Percentiles rank a stretch among this genome's conserved stretches.
phyloP scores from a whole-genome alignment of 352 stramenopile species.

The Phytophthora ohioensis region DNA sequence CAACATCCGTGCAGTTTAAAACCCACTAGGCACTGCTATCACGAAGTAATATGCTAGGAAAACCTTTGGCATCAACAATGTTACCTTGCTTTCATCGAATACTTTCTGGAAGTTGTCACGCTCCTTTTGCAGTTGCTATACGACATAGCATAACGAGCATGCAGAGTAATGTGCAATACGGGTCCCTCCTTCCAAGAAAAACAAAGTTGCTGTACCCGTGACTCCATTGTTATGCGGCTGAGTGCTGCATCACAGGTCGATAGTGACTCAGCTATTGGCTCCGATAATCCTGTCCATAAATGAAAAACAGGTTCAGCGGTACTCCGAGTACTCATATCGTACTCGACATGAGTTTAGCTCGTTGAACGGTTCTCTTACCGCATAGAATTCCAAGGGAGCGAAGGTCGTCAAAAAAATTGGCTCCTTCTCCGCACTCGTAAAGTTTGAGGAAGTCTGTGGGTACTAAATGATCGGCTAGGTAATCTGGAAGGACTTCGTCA shows the following conservation, averaged over 20 bases:
- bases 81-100: constrained; percentile 62
- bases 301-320: not conserved
- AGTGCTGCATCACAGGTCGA: constrained; percentile 36
- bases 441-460: constrained; percentile 36
- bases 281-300: constrained; percentile 32
- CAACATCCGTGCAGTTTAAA: not conserved
- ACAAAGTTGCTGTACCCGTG: constrained; percentile 25
- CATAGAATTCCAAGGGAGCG: constrained; percentile 52
- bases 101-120: constrained; percentile 48
- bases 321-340: too few relatives aligned
- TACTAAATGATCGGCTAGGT: constrained; percentile 14
- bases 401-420: constrained; percentile 48
- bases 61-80: not conserved
- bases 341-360: not conserved
- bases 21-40: not conserved
- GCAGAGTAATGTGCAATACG: not conserved
- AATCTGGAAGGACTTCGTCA: constrained; percentile 33
- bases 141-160: not conserved
- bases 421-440: constrained; percentile 39
- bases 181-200: not conserved
- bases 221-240: constrained; percentile 31
- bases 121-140: constrained; percentile 49
- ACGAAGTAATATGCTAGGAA: not conserved
- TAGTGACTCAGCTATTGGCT: constrained; percentile 27
- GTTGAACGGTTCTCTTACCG: constrained; percentile 30